These are phyloP conservation scores for Cucumis sativus DNA, from an alignment of 306 rosid genomes.

Conservation along the genomic window DNA sequence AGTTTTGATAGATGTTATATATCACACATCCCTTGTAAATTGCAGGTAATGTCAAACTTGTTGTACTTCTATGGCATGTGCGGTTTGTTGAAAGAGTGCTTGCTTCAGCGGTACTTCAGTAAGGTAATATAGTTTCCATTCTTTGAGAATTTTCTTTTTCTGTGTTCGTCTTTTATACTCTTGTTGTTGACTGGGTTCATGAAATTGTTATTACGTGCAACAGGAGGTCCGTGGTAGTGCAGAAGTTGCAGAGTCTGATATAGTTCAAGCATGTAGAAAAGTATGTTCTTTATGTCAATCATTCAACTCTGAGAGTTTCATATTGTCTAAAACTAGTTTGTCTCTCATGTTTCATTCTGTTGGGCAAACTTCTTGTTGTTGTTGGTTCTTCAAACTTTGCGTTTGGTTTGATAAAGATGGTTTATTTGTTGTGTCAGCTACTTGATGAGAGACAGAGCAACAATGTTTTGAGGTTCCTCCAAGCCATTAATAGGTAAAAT, in stretches of 20 bases:
- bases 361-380: background rate
- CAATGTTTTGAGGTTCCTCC: slow-evolving; percentile 63
- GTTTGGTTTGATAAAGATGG: slow-evolving; percentile 9
- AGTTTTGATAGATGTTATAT: slow-evolving; percentile 7
- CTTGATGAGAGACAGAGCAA: slow-evolving; percentile 77
- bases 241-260: slow-evolving; percentile 82
- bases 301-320: background rate
- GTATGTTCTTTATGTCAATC: slow-evolving; percentile 27
- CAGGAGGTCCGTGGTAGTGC: slow-evolving; percentile 80
- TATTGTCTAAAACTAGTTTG: background rate
- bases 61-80: slow-evolving; percentile 81
- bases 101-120: slow-evolving; percentile 88
- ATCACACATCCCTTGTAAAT: slow-evolving; percentile 8
- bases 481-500: slow-evolving; percentile 53
- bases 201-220: slow-evolving; percentile 6
- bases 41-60: slow-evolving; percentile 66
- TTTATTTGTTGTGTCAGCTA: slow-evolving; percentile 30
- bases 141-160: background rate
- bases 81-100: slow-evolving; percentile 66
- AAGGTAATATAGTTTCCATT: slow-evolving; percentile 37
- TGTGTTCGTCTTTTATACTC: background rate
- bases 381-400: background rate
- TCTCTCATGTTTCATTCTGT: background rate
- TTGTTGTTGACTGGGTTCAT: background rate
- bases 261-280: slow-evolving; percentile 83